phyloP scores from a whole-genome alignment of 139 green algal species.

The Asterochloris erici region DNA sequence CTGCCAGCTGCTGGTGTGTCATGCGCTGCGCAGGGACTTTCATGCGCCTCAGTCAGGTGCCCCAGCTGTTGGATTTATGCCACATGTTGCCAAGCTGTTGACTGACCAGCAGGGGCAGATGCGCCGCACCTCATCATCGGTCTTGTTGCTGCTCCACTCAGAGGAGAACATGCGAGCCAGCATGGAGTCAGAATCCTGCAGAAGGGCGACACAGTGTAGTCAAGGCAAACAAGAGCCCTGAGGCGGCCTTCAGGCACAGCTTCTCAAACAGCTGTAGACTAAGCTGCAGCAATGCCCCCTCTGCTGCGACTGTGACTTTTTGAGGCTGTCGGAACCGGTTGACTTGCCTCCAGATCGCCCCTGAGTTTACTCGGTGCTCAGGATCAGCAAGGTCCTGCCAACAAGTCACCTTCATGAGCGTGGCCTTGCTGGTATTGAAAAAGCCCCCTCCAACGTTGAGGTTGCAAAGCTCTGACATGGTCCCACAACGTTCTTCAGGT shows the following conservation, averaged over 20 bases:
- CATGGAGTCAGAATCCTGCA: conserved; percentile 28
- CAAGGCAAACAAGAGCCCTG: neutral
- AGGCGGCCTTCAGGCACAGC: no score
- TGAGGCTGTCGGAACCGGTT: no score
- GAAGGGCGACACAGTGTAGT: neutral
- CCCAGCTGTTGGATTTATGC: neutral
- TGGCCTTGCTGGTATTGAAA: conserved; percentile 19
- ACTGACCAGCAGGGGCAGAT: neutral
- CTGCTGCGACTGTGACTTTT: no score
- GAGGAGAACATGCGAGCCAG: conserved; percentile 25
- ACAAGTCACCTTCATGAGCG: conserved; percentile 13
- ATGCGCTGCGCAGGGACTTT: neutral
- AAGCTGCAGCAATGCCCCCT: no score
- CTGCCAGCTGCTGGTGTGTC: neutral
- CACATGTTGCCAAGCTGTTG: neutral
- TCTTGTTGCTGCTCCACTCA: neutral
- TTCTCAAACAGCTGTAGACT: no score
- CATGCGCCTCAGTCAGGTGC: neutral
- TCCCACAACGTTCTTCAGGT: no score
- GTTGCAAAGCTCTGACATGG: neutral
- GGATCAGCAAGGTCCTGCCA: no score
- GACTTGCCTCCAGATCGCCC: no score
- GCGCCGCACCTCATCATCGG: conserved; percentile 16
- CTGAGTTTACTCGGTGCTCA: no score
- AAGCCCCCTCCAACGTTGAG: conserved; percentile 24